Base-by-base conservation (phyloP, 2,329 filamentous ascomycete species). In the Trichoderma harzianum region DNA sequence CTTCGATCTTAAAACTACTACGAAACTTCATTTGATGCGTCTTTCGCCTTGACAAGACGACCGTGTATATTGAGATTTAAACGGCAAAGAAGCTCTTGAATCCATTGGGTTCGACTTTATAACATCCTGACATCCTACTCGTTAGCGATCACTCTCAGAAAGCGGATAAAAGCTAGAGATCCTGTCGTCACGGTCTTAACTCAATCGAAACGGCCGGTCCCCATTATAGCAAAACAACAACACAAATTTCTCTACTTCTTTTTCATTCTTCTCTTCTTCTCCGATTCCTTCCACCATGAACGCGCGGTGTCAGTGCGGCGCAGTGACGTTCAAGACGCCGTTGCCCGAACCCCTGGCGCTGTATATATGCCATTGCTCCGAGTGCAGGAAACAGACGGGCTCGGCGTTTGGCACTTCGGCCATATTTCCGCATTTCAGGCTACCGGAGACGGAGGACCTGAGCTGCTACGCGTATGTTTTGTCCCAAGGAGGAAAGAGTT, bases 291-390 rank as follows among this genome's bases (percentile, higher is more conserved):
- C 30, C 70, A 76, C 28, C 60, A 90, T 90, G 89, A 84, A 90
- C 70, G 87, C 84, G 32, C 82, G 82, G 67, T 92, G 91, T 78
- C 89, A 92, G 79, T 93, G 91, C 82, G 88, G 89, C 67, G 81
- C 86, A 18, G 85, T 92, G 68, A 77, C 78, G 47, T 93, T 93
- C 83, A 87, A 83, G 73, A 92, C 90, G 34, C 89, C 91, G 1
- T 80, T 86, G 1, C 79, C 84, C 4, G 83, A 86, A 71, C 91
- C 91, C 0, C 80, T 91, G 57, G 87, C 86, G n/a, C 82, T 92
- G 65, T 93, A 91, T 79, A 89, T 92, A 78, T 93, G 91, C 81
- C 91, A 93, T 81, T 93, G 91, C 79, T 81, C 84, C 70, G 86
- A 90, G 78, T 93, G 91, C 79, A 86, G 88, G 62, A 85, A 87